Conservation (phyloP, 2,329 filamentous ascomycete species). For the Harringtonia aguacate region DNA sequence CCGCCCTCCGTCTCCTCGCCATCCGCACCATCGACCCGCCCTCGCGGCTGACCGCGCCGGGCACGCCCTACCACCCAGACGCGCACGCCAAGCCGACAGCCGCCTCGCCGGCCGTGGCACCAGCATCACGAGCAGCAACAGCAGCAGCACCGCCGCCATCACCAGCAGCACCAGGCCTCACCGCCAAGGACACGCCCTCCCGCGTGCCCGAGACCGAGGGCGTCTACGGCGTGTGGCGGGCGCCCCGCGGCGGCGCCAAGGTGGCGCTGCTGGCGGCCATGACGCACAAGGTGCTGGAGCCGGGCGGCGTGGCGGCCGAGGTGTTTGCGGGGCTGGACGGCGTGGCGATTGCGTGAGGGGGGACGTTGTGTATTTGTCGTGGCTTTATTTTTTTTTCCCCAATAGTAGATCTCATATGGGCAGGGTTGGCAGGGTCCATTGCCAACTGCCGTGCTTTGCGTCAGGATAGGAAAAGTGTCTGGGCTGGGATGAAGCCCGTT, state of each 20-base stretch:
- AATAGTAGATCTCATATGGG: no score
- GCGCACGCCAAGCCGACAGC: constrained; percentile 24
- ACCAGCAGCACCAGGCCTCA: not conserved
- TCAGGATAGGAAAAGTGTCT: no score
- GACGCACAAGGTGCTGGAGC: constrained; percentile 64
- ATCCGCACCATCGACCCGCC: constrained; percentile 67
- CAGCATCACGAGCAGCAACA: constrained; percentile 13
- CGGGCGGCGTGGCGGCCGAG: constrained; percentile 74
- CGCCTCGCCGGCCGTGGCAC: constrained; percentile 31
- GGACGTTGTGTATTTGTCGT: not conserved
- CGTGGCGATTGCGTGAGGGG: constrained; percentile 52
- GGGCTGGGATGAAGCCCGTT: no score
- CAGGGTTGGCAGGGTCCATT: no score
- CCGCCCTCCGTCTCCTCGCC: constrained; percentile 50
- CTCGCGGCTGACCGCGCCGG: constrained; percentile 60
- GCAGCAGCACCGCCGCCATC: constrained; percentile 15
- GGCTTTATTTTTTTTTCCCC: not conserved
- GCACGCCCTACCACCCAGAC: constrained; percentile 54
- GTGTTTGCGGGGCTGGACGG: constrained; percentile 71
- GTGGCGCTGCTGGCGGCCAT: constrained; percentile 61
- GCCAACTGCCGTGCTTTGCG: no score
- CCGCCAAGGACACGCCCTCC: constrained; percentile 15
- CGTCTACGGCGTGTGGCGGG: constrained; percentile 71
- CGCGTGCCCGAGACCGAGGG: constrained; percentile 39
- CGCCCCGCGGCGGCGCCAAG: constrained; percentile 74